phyloP scores from a whole-genome alignment of 306 rosid species.

The Arachis stenosperma region DNA sequence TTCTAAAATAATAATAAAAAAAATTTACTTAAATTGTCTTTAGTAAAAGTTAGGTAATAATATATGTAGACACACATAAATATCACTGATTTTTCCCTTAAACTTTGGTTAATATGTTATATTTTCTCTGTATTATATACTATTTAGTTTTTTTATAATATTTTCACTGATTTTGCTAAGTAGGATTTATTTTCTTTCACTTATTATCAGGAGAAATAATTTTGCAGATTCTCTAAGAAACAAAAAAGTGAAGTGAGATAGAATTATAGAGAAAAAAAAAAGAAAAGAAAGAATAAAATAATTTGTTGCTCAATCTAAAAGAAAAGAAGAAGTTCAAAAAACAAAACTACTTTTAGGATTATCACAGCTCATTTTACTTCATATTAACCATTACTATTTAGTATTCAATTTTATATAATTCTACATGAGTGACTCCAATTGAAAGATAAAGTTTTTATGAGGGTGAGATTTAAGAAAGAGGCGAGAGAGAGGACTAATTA shows the following conservation, averaged over 20 bases:
- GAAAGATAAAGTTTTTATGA: slow-evolving; percentile 25
- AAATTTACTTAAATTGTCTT: too few relatives aligned
- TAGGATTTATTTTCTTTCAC: slow-evolving; percentile 14
- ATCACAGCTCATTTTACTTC: slow-evolving; percentile 2
- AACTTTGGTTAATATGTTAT: too few relatives aligned
- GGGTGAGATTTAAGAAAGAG: not conserved
- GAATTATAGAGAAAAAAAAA: slow-evolving; percentile 4
- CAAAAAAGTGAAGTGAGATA: slow-evolving; percentile 40
- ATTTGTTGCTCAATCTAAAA: not conserved
- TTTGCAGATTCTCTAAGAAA: slow-evolving; percentile 58
- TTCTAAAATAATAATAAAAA: too few relatives aligned
- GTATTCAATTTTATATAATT: slow-evolving; percentile 12
- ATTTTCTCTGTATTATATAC: too few relatives aligned
- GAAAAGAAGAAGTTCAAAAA: not conserved
- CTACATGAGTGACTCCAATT: not conserved
- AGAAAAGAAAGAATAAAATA: slow-evolving; percentile 12
- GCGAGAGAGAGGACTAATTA: too few relatives aligned
- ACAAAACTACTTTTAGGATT: slow-evolving; percentile 23
- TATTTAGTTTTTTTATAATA: too few relatives aligned
- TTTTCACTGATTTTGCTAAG: not conserved
- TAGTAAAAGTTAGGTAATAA: too few relatives aligned
- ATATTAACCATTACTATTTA: slow-evolving; percentile 7
- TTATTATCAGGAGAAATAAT: slow-evolving; percentile 38
- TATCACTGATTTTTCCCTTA: too few relatives aligned
- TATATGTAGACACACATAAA: too few relatives aligned